A percentile compares a stretch with the other conserved stretches of the same genome.
phyloP scores from a whole-genome alignment of 306 rosid genomes.

The Alnus glutinosa region DNA sequence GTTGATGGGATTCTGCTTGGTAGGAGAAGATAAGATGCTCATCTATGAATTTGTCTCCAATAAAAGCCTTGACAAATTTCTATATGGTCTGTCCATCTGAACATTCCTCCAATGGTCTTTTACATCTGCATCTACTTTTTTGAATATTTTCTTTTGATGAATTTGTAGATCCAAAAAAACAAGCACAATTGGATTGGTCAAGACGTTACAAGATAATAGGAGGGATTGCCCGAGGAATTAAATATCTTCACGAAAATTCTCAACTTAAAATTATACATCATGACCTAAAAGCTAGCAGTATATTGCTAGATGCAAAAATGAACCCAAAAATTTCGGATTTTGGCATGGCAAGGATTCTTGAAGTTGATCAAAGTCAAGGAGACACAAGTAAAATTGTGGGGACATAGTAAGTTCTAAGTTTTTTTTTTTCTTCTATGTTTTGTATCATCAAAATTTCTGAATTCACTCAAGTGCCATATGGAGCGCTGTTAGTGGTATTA shows the following conservation, averaged over 20 bases:
- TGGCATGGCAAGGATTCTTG: conserved; percentile 20
- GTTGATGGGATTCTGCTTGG: conserved; percentile 24
- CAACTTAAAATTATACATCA: conserved; percentile 36
- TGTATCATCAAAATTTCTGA: background rate
- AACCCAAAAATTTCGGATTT: conserved; percentile 40
- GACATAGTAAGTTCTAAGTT: conserved; percentile 1
- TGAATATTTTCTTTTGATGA: background rate
- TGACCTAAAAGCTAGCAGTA: conserved; percentile 32
- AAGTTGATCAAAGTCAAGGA: conserved; percentile 21
- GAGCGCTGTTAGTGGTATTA: too few species aligned
- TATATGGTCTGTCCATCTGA: conserved; percentile 23
- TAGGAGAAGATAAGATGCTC: conserved; percentile 23
- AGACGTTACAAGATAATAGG: conserved; percentile 31
- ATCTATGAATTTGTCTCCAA: conserved; percentile 29
- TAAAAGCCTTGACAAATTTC: conserved; percentile 34
- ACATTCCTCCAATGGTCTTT: background rate
- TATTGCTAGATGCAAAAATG: conserved; percentile 32
- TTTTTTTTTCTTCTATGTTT: background rate
- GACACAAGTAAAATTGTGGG: conserved; percentile 12
- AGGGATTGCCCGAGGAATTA: conserved; percentile 32
- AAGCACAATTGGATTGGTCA: conserved; percentile 30
- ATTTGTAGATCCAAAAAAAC: conserved; percentile 15
- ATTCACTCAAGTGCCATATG: too few species aligned
- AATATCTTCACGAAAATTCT: conserved; percentile 38
- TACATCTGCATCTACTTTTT: background rate